A percentile compares a stretch with the other conserved stretches of the same genome.
Conservation (phyloP, 1,284 basidiomycete species). For the Boletellus sp. region DNA sequence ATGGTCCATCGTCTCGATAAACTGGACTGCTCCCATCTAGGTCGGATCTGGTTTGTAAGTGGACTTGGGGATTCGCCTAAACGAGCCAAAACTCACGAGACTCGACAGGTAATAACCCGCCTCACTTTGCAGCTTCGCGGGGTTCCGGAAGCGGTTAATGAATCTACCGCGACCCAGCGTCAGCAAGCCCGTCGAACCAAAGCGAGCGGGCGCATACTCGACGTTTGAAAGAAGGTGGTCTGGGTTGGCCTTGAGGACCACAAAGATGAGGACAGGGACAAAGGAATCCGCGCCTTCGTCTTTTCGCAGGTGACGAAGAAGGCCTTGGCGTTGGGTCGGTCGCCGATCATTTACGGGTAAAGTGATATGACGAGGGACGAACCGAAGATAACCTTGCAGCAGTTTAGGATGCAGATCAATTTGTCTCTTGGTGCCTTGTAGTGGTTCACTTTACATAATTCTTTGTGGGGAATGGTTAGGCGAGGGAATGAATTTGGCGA, state of each 20-base stretch:
- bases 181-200: neutral
- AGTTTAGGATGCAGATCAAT: slow-evolving; percentile 95
- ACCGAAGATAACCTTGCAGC: slow-evolving; percentile 99
- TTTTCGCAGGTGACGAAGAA: slow-evolving; percentile 82
- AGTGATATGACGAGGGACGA: slow-evolving; percentile 28
- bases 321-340: slow-evolving; percentile 44
- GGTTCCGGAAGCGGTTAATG: slow-evolving; percentile 92
- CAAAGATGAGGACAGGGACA: slow-evolving; percentile 91
- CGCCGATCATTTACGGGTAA: slow-evolving; percentile 10
- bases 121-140: slow-evolving; percentile 88
- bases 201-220: slow-evolving; percentile 55
- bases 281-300: slow-evolving; percentile 90
- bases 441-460: slow-evolving; percentile 94
- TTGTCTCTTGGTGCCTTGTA: slow-evolving; percentile 99
- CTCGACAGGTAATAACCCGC: slow-evolving; percentile 97
- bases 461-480: slow-evolving; percentile 37
- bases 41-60: slow-evolving; percentile 14
- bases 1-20: slow-evolving; percentile 85
- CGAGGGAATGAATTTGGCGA: neutral
- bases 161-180: slow-evolving; percentile 54
- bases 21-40: slow-evolving; percentile 26
- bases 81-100: slow-evolving; percentile 52
- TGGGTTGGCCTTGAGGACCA: slow-evolving; percentile 92
- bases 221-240: slow-evolving; percentile 92
- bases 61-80: neutral